Evolutionary conservation across 1,284 basidiomycete genomes (phyloP).

Genomic region (Cryptococcus deneoformans): DNA sequence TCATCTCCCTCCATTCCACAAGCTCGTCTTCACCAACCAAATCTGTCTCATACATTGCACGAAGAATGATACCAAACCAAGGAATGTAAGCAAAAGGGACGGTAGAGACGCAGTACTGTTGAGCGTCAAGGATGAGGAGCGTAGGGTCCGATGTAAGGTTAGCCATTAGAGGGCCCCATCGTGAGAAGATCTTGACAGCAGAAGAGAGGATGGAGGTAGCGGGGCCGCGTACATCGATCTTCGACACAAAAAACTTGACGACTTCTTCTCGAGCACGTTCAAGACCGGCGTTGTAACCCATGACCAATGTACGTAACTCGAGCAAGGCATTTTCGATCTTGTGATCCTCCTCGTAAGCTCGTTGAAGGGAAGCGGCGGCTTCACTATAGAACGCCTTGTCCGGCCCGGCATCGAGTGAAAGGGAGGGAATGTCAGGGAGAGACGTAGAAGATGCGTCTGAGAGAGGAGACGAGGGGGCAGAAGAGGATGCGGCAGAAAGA

Average conservation of each 20-base stretch:
- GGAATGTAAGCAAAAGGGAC: constrained; percentile 21
- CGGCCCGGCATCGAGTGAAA: constrained; percentile 27
- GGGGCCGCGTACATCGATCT: constrained; percentile 24
- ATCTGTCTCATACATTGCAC: constrained; percentile 49
- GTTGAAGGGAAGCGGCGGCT: constrained; percentile 38
- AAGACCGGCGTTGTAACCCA: constrained; percentile 48
- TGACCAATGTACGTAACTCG: constrained; percentile 47
- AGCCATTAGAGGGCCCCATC: constrained; percentile 40
- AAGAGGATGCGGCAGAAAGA: constrained; percentile 44
- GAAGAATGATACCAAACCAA: constrained; percentile 45
- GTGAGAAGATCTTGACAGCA: constrained; percentile 30
- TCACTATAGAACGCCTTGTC: constrained; percentile 39
- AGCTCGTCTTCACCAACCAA: constrained; percentile 46
- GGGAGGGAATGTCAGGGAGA: constrained; percentile 24
- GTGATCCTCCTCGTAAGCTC: constrained; percentile 48
- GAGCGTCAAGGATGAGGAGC: constrained; percentile 28
- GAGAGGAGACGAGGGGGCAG: constrained; percentile 24
- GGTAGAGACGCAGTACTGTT: constrained; percentile 25
- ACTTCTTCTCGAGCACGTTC: constrained; percentile 46
- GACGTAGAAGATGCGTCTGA: constrained; percentile 25
- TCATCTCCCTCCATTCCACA: constrained; percentile 46
- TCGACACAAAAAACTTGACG: constrained; percentile 42
- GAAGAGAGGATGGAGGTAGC: constrained; percentile 26
- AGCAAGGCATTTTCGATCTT: constrained; percentile 43
- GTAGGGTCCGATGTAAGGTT: constrained; percentile 28